Evolutionary conservation across 1,139 yeast genomes (phyloP), one percentile per base, ranked within the genome.

Genomic region (Dujonia santamariae): DNA sequence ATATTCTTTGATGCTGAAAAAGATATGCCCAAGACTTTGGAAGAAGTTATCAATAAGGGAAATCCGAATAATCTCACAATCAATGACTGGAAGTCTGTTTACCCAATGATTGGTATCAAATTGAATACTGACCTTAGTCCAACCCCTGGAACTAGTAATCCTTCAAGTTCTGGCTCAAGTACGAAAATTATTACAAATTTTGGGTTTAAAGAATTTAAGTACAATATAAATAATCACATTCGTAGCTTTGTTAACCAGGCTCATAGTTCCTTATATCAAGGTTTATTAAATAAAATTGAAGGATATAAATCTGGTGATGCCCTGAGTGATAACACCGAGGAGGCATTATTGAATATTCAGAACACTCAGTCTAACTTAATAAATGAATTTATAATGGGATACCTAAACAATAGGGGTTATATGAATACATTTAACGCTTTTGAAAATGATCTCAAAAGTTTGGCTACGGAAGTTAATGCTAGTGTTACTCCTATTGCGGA

Each of bases 351-450:
- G 26, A 54, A 57, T 29, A 42, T 54, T 13, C n/a, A n/a, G n/a
- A 50, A 53, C 31, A 61, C 61, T 35, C 8, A 29, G 8, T 51
- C 63, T 3, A 33, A 30, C 4, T 52, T 75, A 27, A 57, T 80
- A 33, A 78, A 81, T 47, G 59, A 69, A 16, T 62, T 86, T 43
- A 79, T 88, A 3, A 67, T 76, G 37, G 80, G 81, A 4, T 87
- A 86, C 54, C 72, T 88, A 37, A 70, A 77, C 24, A 84, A 85
- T 46, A 78, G 80, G 46, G 96, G 96, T 0, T 80, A 76, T 49
- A 65, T 75, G 36, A 81, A 81, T 31, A 78, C 88, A 0, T 78
- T 82, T 7, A 71, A 71, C 37, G 79, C 86, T 0, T 80, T 87
- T 46, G 59, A 72, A 19, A 31, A 43, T 3, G 65, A 60, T 40